phyloP scores from a whole-genome alignment of 495 filamentous ascomycete species.

The Hypoxylon crocopeplum region DNA sequence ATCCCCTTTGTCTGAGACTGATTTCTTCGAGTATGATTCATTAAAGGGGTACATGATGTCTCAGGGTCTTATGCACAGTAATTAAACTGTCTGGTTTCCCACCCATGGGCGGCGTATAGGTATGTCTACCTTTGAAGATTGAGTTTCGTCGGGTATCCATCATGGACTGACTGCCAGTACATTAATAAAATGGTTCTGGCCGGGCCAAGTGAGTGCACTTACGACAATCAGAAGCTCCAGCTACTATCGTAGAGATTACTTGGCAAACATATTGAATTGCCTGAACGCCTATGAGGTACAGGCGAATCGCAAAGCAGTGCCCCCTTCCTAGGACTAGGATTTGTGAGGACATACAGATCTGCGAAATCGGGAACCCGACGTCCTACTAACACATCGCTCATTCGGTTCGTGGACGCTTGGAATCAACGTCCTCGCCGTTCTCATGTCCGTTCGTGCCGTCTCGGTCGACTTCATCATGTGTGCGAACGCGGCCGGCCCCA shows the following conservation, averaged over 20 bases:
- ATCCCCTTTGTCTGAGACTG: neutral
- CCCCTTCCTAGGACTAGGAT: no score
- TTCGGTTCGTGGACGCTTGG: slow-evolving; percentile 51
- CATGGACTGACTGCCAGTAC: neutral
- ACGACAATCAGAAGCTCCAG: no score
- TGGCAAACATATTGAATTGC: no score
- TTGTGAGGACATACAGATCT: no score
- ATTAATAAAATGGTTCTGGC: no score
- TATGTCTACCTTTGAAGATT: neutral
- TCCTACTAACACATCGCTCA: slow-evolving; percentile 16
- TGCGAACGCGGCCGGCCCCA: slow-evolving; percentile 51
- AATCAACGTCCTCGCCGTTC: slow-evolving; percentile 42
- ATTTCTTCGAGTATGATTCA: neutral
- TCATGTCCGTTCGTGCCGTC: slow-evolving; percentile 40
- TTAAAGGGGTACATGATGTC: neutral
- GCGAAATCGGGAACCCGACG: no score
- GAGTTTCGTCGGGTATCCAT: slow-evolving; percentile 2
- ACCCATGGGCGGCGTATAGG: neutral
- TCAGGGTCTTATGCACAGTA: neutral
- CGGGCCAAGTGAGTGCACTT: no score
- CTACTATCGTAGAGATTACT: no score
- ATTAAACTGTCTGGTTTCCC: neutral
- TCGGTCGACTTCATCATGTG: slow-evolving; percentile 47
- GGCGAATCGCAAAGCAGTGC: no score
- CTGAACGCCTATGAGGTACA: no score